A percentile compares a stretch with the other conserved stretches of the same genome.
Conservation (phyloP, 2,329 filamentous ascomycete species). For the Blastomyces gilchristii region DNA sequence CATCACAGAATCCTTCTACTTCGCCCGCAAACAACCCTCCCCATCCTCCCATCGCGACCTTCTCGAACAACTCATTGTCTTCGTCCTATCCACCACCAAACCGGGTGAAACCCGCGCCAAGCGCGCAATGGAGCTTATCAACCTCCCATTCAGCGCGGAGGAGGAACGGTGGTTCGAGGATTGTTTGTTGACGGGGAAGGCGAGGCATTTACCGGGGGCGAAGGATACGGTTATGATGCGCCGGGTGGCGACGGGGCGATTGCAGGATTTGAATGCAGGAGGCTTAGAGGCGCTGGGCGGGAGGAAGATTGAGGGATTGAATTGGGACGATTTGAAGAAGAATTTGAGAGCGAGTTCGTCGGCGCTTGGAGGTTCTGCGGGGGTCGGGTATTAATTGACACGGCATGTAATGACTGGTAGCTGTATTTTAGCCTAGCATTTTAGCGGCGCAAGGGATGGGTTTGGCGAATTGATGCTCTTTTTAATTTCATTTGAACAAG, state of each 20-base stretch:
- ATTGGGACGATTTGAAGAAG: conserved; percentile 41
- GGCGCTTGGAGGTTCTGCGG: not conserved
- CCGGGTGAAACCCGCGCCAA: conserved; percentile 37
- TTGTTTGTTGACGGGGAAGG: conserved; percentile 54
- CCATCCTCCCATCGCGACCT: conserved; percentile 51
- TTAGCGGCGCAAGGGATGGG: conserved; percentile 6
- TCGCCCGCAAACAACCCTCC: conserved; percentile 55
- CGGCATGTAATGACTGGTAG: not conserved
- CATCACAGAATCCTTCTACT: conserved; percentile 63
- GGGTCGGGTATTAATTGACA: not conserved
- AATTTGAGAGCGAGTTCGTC: conserved; percentile 20
- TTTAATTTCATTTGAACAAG: not conserved
- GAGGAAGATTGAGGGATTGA: conserved; percentile 40
- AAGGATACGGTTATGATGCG: conserved; percentile 67
- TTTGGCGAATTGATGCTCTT: not conserved
- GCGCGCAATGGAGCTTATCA: conserved; percentile 58
- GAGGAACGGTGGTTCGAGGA: conserved; percentile 69
- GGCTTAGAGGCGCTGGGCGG: conserved; percentile 33
- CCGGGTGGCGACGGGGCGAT: conserved; percentile 55
- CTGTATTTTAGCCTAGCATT: not conserved
- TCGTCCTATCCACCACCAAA: conserved; percentile 41
- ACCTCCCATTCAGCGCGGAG: conserved; percentile 57
- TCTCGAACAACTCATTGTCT: conserved; percentile 55
- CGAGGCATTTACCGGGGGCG: conserved; percentile 53
- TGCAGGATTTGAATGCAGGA: conserved; percentile 24